These are phyloP conservation scores for Phyllostachys edulis DNA, from an alignment of 176 grass and related monocot species.

Conservation along the genomic window DNA sequence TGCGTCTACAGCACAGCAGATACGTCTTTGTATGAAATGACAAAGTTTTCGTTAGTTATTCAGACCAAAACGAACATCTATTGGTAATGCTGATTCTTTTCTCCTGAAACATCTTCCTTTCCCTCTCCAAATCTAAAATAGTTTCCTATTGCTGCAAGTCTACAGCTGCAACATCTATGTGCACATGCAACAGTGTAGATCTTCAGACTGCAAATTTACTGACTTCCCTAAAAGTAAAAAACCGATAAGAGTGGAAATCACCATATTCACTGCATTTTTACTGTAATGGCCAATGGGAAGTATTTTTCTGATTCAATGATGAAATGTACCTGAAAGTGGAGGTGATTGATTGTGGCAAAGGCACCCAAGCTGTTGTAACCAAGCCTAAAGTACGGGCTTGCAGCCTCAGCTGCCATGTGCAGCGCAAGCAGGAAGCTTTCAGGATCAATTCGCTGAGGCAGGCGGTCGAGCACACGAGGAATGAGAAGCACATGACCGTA, in stretches of 20 bases:
- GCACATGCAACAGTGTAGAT: neutral
- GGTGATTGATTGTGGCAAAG: slow-evolving; percentile 80
- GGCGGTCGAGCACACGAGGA: slow-evolving; percentile 60
- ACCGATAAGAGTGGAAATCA: neutral
- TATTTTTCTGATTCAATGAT: neutral
- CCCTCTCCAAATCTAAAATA: neutral
- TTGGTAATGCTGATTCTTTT: neutral
- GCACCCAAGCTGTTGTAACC: slow-evolving; percentile 82
- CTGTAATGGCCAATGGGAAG: neutral
- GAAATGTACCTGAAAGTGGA: slow-evolving; percentile 65
- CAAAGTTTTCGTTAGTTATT: neutral
- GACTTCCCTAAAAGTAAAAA: neutral
- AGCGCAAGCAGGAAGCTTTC: slow-evolving; percentile 68
- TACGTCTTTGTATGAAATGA: neutral
- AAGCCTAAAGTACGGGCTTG: slow-evolving; percentile 68
- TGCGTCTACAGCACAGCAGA: neutral
- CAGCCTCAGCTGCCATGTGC: slow-evolving; percentile 61
- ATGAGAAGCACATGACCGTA: slow-evolving; percentile 75
- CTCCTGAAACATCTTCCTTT: neutral
- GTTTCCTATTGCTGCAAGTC: neutral
- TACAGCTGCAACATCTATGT: neutral
- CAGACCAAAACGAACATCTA: neutral
- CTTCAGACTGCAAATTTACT: neutral
- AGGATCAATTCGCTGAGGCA: slow-evolving; percentile 63
- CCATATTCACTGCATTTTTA: neutral